Evolutionary conservation across 2,329 filamentous ascomycete species (phyloP), one percentile per base, ranked within the genome.

Genomic region (Apiospora malaysiana): DNA sequence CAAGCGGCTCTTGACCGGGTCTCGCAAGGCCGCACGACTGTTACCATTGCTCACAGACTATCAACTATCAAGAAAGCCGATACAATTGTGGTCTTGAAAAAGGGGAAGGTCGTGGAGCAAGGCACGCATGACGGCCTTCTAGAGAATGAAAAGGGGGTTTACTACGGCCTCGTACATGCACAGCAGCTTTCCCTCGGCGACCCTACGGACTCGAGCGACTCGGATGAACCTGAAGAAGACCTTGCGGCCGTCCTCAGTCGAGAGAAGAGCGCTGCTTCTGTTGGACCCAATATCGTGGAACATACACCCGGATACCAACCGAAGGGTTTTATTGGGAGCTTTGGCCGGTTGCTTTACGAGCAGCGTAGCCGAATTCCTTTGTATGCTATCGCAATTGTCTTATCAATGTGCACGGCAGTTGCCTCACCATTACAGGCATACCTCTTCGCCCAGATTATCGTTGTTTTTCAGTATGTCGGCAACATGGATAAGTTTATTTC

Each of bases 41-140:
- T 94, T 71, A 89, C 92, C 25, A 92, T 95, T 74, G 92, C 93
- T 0, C 92, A 94, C 79, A 85, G 92, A 4, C 83, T 94, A 2
- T 93, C 91, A 0, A 94, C 92, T 0, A 92, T 94, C 76, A 91
- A 90, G 79, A 89, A 92, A 73, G 93, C 94, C 4, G 92, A 97
- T 77, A 89, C 90, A 47, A 97, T 97, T 69, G 84, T 94, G 9
- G 94, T 97, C 0, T 81, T 97, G 69, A 87, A 91, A 67, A 88
- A 91, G 75, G 94, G 94, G 1, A 82, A 86, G 69, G 88, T 94
- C 0, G 86, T 92, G 10, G 93, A 97, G 79, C 84, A 91, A 74
- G 94, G 94, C 0, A 94, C 88, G 0, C 94, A 97, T 74, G 89
- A 94, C 8, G 87, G 89, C 59, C 86, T 97, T 0, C 83, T 97